These are phyloP conservation scores for Lathyrus aphaca DNA, from an alignment of 306 rosid genomes.

Conservation along the genomic window DNA sequence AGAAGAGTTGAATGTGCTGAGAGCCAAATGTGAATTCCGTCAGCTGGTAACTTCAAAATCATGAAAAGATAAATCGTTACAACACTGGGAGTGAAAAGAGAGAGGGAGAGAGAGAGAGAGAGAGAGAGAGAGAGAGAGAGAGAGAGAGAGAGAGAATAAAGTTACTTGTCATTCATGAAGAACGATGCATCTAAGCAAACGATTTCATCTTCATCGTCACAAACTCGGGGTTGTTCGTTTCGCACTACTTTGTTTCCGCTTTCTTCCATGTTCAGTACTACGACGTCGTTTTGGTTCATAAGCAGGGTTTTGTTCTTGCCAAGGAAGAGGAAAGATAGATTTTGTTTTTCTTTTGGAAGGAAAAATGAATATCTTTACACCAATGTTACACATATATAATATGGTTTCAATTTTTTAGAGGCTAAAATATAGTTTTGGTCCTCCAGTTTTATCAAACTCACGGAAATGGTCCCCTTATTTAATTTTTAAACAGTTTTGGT, in stretches of 20 bases:
- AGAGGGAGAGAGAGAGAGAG: background rate
- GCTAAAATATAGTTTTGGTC: too few species aligned
- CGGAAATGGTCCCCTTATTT: too few species aligned
- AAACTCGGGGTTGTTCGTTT: constrained; percentile 26
- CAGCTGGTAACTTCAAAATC: constrained; percentile 71
- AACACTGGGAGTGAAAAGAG: constrained; percentile 2
- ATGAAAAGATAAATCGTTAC: background rate
- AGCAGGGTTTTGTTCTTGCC: background rate
- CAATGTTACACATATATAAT: too few species aligned
- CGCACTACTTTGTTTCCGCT: constrained; percentile 14
- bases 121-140: constrained; percentile 14
- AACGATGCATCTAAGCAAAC: constrained; percentile 79
- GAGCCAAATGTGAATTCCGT: constrained; percentile 81
- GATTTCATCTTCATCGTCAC: constrained; percentile 56
- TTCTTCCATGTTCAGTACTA: constrained; percentile 34
- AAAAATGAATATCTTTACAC: too few species aligned
- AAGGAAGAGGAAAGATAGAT: background rate
- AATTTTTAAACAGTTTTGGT: too few species aligned
- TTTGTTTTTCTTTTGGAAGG: background rate
- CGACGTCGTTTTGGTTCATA: constrained; percentile 28
- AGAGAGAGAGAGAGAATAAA: background rate
- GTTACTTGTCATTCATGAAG: constrained; percentile 76
- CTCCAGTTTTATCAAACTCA: too few species aligned
- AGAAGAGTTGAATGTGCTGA: constrained; percentile 67
- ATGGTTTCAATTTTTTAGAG: too few species aligned